phyloP scores from a whole-genome alignment of 2,329 filamentous ascomycete species.

The Didymella arachidicola region DNA sequence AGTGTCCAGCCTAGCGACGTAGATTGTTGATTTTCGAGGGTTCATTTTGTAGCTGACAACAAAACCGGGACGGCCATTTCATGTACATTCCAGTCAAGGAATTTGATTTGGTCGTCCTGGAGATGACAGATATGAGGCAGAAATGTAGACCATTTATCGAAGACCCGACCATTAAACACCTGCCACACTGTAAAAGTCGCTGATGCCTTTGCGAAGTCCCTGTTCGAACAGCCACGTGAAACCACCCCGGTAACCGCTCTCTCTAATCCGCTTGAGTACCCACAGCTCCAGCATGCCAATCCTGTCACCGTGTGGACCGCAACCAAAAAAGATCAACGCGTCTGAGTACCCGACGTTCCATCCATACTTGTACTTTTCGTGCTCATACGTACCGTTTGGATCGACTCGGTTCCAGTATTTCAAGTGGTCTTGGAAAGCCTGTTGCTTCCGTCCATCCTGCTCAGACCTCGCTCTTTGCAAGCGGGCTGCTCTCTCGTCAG shows the following conservation, averaged over 20 bases:
- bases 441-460: slow-evolving; percentile 45
- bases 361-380: slow-evolving; percentile 63
- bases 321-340: slow-evolving; percentile 60
- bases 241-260: slow-evolving; percentile 58
- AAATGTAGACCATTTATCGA: not conserved
- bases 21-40: slow-evolving; percentile 17
- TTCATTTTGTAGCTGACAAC: slow-evolving; percentile 6
- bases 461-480: slow-evolving; percentile 53
- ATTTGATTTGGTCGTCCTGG: slow-evolving; percentile 15
- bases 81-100: slow-evolving; percentile 15
- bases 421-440: slow-evolving; percentile 55
- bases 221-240: slow-evolving; percentile 62
- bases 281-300: slow-evolving; percentile 67
- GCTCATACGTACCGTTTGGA: slow-evolving; percentile 59
- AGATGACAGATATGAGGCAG: slow-evolving; percentile 5
- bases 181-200: slow-evolving; percentile 47
- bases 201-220: slow-evolving; percentile 57
- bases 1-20: slow-evolving; percentile 1
- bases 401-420: slow-evolving; percentile 59
- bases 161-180: slow-evolving; percentile 24
- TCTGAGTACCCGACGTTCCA: slow-evolving; percentile 66
- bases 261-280: slow-evolving; percentile 62
- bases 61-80: slow-evolving; percentile 7
- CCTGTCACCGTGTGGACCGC: slow-evolving; percentile 54
- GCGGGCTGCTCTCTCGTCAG: slow-evolving; percentile 33